Conservation (phyloP, 768 basidiomycete species). For the Leccinellum albellum region DNA sequence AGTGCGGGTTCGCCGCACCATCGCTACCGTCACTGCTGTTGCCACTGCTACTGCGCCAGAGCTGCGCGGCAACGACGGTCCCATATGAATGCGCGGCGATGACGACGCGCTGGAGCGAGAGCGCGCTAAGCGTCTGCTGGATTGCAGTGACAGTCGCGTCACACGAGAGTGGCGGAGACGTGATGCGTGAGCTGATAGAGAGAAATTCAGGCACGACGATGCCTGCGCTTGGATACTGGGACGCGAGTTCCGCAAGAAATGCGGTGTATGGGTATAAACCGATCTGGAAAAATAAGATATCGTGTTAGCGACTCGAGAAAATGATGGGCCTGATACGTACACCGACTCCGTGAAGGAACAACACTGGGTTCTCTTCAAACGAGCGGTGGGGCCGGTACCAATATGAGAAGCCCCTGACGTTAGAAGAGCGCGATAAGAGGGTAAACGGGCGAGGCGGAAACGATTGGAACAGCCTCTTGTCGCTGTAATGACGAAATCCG, state of each 20-base stretch:
- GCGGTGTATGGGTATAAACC: constrained; percentile 56
- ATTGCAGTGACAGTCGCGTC: constrained; percentile 41
- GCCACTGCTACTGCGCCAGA: constrained; percentile 37
- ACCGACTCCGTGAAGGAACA: constrained; percentile 72
- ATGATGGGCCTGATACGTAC: constrained; percentile 28
- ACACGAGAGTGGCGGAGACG: constrained; percentile 44
- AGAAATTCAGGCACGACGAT: constrained; percentile 60
- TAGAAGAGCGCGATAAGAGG: constrained; percentile 41
- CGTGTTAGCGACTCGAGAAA: neutral
- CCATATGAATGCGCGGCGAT: constrained; percentile 61
- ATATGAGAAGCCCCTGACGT: constrained; percentile 35
- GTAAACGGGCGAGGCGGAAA: constrained; percentile 55
- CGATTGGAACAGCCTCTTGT: constrained; percentile 31
- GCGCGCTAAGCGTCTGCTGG: constrained; percentile 40
- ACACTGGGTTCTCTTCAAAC: constrained; percentile 43
- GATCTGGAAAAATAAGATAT: constrained; percentile 38
- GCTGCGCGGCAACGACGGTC: constrained; percentile 52
- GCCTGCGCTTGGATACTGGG: constrained; percentile 47
- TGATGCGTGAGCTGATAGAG: constrained; percentile 59
- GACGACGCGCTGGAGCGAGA: constrained; percentile 38
- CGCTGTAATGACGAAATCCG: constrained; percentile 55
- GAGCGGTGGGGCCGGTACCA: constrained; percentile 52
- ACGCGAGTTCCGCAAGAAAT: constrained; percentile 46
- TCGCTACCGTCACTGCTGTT: neutral
- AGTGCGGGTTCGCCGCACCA: neutral